phyloP scores from a whole-genome alignment of 2,329 filamentous ascomycete species.

The Emericellopsis cladophorae region DNA sequence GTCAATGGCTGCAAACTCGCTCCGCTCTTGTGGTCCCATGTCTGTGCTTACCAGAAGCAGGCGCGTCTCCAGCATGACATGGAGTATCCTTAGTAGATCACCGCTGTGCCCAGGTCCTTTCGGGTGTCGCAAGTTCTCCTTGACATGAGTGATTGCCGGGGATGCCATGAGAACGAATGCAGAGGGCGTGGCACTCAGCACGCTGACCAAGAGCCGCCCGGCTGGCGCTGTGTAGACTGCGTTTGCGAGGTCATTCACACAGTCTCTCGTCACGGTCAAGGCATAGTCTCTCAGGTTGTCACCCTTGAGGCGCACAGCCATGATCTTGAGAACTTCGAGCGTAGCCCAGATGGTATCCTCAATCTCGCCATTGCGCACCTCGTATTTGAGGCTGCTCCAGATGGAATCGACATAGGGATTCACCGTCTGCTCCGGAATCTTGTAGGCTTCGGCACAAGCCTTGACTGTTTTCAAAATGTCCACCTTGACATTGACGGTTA shows the following conservation, averaged over 20 bases:
- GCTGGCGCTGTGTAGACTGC: conserved; percentile 38
- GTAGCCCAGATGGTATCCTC: conserved; percentile 44
- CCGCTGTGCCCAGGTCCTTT: conserved; percentile 35
- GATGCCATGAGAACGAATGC: conserved; percentile 35
- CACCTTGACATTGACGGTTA: conserved; percentile 46
- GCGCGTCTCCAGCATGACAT: conserved; percentile 35
- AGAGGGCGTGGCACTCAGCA: conserved; percentile 31
- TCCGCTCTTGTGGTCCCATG: conserved; percentile 20
- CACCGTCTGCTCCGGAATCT: conserved; percentile 30
- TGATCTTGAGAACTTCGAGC: conserved; percentile 36
- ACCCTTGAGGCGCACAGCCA: conserved; percentile 31
- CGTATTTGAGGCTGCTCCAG: conserved; percentile 50
- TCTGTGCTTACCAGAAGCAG: conserved; percentile 21
- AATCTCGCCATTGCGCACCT: conserved; percentile 48
- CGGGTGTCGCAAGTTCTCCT: conserved; percentile 35
- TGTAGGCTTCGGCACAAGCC: conserved; percentile 37
- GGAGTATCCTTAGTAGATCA: conserved; percentile 38
- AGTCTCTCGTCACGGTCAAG: conserved; percentile 36
- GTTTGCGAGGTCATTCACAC: conserved; percentile 38
- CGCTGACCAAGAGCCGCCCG: conserved; percentile 37
- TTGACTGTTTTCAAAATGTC: conserved; percentile 44
- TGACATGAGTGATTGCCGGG: conserved; percentile 33
- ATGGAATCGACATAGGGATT: conserved; percentile 35
- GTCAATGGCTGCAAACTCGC: conserved; percentile 21
- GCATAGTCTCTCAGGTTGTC: conserved; percentile 32